Conservation (phyloP, 805 yeast genomes). For the Cyberlindnera xishuangbannaensis region DNA sequence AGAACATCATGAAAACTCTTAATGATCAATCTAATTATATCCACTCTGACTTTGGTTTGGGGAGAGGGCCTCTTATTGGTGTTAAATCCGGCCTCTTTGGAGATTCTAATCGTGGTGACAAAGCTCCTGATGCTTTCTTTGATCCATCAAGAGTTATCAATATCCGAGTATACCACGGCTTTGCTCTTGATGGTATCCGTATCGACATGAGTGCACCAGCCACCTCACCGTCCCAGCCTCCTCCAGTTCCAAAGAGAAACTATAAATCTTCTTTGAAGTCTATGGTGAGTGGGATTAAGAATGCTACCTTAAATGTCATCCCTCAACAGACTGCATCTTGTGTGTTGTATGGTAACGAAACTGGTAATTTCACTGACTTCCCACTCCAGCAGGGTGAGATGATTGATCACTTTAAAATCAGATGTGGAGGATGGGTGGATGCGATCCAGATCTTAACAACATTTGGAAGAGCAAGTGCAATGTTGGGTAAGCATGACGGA, state of each 20-base stretch:
- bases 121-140: constrained; percentile 28
- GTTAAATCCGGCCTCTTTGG: constrained; percentile 34
- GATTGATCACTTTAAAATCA: constrained; percentile 52
- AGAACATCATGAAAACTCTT: constrained; percentile 35
- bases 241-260: constrained; percentile 41
- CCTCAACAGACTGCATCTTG: constrained; percentile 1
- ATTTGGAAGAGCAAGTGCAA: constrained; percentile 44
- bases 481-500: constrained; percentile 69
- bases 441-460: constrained; percentile 69
- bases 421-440: constrained; percentile 89
- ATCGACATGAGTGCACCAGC: constrained; percentile 29
- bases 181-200: constrained; percentile 77
- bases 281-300: constrained; percentile 20
- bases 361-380: constrained; percentile 48
- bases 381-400: constrained; percentile 51
- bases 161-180: constrained; percentile 66
- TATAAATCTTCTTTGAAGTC: constrained; percentile 30
- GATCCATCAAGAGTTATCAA: constrained; percentile 36
- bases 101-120: constrained; percentile 19
- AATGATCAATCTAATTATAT: constrained; percentile 14
- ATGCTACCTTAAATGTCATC: constrained; percentile 5
- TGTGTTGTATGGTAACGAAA: constrained; percentile 47
- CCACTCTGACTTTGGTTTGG: constrained; percentile 35
- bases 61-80: constrained; percentile 34
- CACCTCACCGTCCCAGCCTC: constrained; percentile 16